A percentile compares a stretch with the other conserved stretches of the same genome.
These are phyloP conservation scores for Sporothrix euskadiensis DNA, from an alignment of 2,329 filamentous ascomycete species.

Conservation along the genomic window DNA sequence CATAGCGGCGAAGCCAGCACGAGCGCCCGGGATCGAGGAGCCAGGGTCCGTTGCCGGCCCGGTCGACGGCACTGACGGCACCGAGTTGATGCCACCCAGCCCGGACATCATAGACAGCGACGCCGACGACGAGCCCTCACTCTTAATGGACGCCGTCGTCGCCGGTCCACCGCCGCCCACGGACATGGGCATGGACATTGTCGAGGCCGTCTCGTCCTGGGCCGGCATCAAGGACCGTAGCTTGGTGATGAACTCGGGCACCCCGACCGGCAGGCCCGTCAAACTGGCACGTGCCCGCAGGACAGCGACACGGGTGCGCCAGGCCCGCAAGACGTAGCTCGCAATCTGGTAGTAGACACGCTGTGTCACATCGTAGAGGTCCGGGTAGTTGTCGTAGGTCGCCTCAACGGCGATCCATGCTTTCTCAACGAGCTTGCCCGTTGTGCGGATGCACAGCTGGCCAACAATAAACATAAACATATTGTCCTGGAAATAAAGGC, in stretches of 20 bases:
- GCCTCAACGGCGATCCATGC: constrained; percentile 53
- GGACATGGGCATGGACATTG: background rate
- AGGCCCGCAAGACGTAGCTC: constrained; percentile 53
- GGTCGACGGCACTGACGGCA: background rate
- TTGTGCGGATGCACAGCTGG: constrained; percentile 52
- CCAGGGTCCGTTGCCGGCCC: background rate
- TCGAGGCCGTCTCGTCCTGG: constrained; percentile 37
- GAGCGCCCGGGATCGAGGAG: background rate
- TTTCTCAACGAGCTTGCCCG: constrained; percentile 53
- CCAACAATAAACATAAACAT: constrained; percentile 57
- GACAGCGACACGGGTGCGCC: constrained; percentile 52
- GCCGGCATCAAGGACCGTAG: constrained; percentile 47
- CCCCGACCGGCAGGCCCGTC: constrained; percentile 43
- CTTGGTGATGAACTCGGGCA: constrained; percentile 49
- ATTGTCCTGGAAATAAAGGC: constrained; percentile 57
- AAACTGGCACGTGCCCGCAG: constrained; percentile 37
- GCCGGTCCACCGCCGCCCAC: background rate
- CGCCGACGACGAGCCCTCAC: constrained; percentile 31
- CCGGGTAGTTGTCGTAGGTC: constrained; percentile 52
- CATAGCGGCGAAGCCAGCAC: background rate
- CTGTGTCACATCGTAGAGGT: constrained; percentile 52
- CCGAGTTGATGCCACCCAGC: background rate
- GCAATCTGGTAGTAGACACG: constrained; percentile 50
- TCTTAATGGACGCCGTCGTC: constrained; percentile 32
- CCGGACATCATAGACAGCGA: constrained; percentile 28